phyloP scores from a whole-genome alignment of 2,329 filamentous ascomycete genomes.

The Pyrenophora seminiperda region DNA sequence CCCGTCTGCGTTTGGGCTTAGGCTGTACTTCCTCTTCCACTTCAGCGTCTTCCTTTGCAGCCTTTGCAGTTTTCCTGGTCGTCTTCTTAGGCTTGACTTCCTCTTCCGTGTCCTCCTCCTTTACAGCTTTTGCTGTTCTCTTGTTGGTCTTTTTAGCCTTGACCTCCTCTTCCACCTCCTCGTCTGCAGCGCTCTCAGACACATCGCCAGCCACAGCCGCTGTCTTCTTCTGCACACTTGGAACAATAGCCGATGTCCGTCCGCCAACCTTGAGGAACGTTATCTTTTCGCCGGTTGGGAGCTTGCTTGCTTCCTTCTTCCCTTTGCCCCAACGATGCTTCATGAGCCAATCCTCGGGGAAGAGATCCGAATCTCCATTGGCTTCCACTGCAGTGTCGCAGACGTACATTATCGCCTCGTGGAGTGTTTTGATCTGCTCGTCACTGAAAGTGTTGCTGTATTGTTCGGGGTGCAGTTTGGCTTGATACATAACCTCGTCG shows the following conservation, averaged over 20 bases:
- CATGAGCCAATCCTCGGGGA: slow-evolving; percentile 85
- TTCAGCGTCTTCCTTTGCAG: slow-evolving; percentile 29
- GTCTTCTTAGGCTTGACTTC: slow-evolving; percentile 39
- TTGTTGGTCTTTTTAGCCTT: slow-evolving; percentile 45
- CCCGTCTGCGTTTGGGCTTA: slow-evolving; percentile 30
- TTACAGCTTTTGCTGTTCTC: slow-evolving; percentile 37
- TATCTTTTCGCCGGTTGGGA: slow-evolving; percentile 86
- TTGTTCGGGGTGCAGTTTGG: slow-evolving; percentile 87
- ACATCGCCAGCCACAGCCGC: slow-evolving; percentile 62
- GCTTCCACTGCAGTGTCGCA: slow-evolving; percentile 79
- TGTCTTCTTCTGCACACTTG: slow-evolving; percentile 83
- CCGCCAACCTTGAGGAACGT: slow-evolving; percentile 88
- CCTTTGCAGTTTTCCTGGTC: slow-evolving; percentile 43
- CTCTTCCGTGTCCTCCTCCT: slow-evolving; percentile 32
- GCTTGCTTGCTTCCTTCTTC: slow-evolving; percentile 69
- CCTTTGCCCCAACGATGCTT: slow-evolving; percentile 88
- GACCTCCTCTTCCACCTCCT: slow-evolving; percentile 26
- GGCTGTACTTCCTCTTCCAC: slow-evolving; percentile 13
- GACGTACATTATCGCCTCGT: slow-evolving; percentile 75
- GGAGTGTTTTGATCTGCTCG: slow-evolving; percentile 71
- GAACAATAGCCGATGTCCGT: slow-evolving; percentile 87
- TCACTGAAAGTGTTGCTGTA: slow-evolving; percentile 82
- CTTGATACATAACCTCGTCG: slow-evolving; percentile 91
- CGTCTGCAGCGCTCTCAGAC: slow-evolving; percentile 41
- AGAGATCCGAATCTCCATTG: slow-evolving; percentile 80